Percentiles rank a stretch among this genome's conserved stretches.
These are phyloP conservation scores for Solanum hybrid DNA, from an alignment of 305 asterid species.

Conservation along the genomic window DNA sequence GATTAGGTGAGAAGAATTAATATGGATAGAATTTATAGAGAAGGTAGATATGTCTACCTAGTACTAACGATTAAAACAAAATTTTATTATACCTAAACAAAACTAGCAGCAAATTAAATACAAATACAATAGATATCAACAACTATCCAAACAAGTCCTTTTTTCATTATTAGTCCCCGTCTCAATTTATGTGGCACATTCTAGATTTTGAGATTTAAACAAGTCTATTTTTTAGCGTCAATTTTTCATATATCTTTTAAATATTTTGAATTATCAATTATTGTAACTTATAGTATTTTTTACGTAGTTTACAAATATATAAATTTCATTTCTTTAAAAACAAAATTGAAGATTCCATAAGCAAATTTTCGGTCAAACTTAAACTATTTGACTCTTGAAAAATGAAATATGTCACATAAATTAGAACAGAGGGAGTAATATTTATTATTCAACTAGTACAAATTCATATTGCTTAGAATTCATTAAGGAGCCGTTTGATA, in stretches of 20 bases:
- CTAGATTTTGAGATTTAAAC: no score
- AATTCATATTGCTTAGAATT: neutral
- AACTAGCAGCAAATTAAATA: neutral
- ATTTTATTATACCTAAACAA: neutral
- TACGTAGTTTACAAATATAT: neutral
- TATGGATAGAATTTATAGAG: neutral
- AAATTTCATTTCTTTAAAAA: neutral
- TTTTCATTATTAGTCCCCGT: no score
- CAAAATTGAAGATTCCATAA: neutral
- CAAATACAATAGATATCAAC: neutral
- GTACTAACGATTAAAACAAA: neutral
- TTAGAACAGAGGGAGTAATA: neutral
- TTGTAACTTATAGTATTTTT: no score
- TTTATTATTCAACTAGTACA: no score
- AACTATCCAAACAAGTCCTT: neutral
- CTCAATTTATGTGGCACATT: neutral
- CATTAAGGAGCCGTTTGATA: neutral
- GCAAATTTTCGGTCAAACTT: neutral
- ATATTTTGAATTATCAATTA: no score
- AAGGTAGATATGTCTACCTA: neutral
- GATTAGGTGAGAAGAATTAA: neutral
- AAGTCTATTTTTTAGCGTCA: neutral
- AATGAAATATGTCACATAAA: neutral
- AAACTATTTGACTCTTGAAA: neutral
- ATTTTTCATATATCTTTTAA: neutral